These are phyloP conservation scores for Fusarium citri DNA, from an alignment of 2,329 filamentous ascomycete species.

Conservation along the genomic window DNA sequence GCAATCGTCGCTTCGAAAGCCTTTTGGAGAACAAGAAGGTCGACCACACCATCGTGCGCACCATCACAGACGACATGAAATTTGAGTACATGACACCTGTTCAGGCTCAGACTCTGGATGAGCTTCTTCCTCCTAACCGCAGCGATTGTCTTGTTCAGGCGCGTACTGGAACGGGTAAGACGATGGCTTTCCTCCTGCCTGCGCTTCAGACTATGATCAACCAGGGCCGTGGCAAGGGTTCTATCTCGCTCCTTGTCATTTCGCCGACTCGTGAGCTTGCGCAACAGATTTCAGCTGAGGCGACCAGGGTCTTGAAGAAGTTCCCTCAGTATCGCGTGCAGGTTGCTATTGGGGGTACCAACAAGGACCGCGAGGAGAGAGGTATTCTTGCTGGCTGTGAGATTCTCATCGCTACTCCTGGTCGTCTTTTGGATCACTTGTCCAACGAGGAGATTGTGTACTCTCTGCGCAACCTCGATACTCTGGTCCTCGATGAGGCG, in stretches of 20 bases:
- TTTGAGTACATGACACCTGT: slow-evolving; percentile 67
- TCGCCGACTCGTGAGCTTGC: slow-evolving; percentile 79
- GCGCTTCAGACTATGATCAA: slow-evolving; percentile 80
- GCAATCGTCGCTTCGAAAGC: slow-evolving; percentile 58
- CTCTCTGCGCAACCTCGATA: slow-evolving; percentile 76
- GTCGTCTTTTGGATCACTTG: slow-evolving; percentile 82
- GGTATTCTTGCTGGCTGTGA: slow-evolving; percentile 79
- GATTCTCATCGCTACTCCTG: slow-evolving; percentile 83
- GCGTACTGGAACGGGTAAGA: slow-evolving; percentile 90
- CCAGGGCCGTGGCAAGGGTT: slow-evolving; percentile 48
- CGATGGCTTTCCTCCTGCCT: slow-evolving; percentile 84
- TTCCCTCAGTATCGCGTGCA: slow-evolving; percentile 81
- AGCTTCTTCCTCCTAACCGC: slow-evolving; percentile 59
- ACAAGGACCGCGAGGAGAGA: slow-evolving; percentile 77
- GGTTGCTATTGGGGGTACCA: slow-evolving; percentile 82
- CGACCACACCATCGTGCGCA: slow-evolving; percentile 59
- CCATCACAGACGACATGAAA: slow-evolving; percentile 61
- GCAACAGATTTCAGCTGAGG: slow-evolving; percentile 77
- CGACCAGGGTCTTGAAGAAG: slow-evolving; percentile 75
- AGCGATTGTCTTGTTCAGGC: slow-evolving; percentile 78
- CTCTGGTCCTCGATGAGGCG: slow-evolving; percentile 85
- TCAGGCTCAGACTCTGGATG: slow-evolving; percentile 63
- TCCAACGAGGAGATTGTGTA: slow-evolving; percentile 76
- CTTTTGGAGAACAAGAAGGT: slow-evolving; percentile 56
- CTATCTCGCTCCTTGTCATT: slow-evolving; percentile 71